Evolutionary conservation across 2,329 filamentous ascomycete genomes (phyloP), one percentile per base, ranked within the genome.

Genomic region (Pseudomassariella vexata): DNA sequence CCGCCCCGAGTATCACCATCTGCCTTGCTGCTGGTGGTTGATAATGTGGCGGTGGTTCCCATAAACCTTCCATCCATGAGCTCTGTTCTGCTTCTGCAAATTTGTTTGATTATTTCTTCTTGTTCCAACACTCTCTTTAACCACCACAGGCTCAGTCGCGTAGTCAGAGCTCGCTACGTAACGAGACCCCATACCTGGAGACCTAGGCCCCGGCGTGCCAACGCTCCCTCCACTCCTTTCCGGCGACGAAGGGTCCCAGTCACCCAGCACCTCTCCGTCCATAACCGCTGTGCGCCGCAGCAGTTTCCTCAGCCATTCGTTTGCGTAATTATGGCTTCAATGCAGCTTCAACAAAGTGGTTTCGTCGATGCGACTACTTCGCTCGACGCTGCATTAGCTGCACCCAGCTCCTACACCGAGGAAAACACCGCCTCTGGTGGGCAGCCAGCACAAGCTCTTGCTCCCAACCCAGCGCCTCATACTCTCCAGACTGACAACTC

Each of bases 51-150:
- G 23, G 37, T 32, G 29, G 26, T 35, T 38, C 30, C 38, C 33
- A 25, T 40, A 28, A 21, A 34, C 33, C 38, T 37, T 46, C 41
- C 42, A 39, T 47, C 47, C 44, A 56, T 56, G 53, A 52, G 48
- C 49, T 42, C 46, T 26, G 39, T 37, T 36, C 46, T 43, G 37
- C 47, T 49, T 39, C 25, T 55, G 35, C 49, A 51, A 46, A 50
- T 55, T 44, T 53, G 44, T 38, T 47, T 51, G 26, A 39, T 52
- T 42, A 46, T 47, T 32, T 38, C 48, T 28, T 36, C 44, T 33
- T 44, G 39, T 42, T 53, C 47, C 38, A 46, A 46, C 46, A 38
- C 47, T 50, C 49, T 50, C 46, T 52, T 50, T 33, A 43, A 46
- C 22, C 27, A 36, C 38, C 34, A 50, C 34, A 46, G 39, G 28